These are phyloP conservation scores for Kwoniella pini DNA, from an alignment of 768 basidiomycete species.

Conservation along the genomic window DNA sequence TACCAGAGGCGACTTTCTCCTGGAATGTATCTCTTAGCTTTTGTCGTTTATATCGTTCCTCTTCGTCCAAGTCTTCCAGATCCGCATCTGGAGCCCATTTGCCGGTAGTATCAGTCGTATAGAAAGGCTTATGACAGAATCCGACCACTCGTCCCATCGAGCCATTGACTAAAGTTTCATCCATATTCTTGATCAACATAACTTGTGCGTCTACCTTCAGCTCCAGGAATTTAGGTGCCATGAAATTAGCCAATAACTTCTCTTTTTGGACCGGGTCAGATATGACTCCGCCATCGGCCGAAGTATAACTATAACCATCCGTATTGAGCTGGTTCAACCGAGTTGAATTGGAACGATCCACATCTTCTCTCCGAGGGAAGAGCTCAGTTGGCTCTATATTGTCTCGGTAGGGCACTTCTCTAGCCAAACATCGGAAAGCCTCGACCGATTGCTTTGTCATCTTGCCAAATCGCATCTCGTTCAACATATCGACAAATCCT, in stretches of 20 bases:
- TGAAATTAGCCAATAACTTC: conserved; percentile 84
- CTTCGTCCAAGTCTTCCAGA: conserved; percentile 50
- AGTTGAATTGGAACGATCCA: conserved; percentile 74
- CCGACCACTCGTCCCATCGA: conserved; percentile 81
- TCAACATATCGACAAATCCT: conserved; percentile 95
- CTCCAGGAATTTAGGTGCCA: conserved; percentile 72
- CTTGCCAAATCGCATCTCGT: conserved; percentile 93
- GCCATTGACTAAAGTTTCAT: conserved; percentile 89
- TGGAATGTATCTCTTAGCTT: conserved; percentile 28
- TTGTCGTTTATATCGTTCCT: conserved; percentile 54
- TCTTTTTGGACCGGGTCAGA: conserved; percentile 65
- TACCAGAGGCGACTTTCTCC: conserved; percentile 44
- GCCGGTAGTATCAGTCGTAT: conserved; percentile 39
- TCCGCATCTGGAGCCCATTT: conserved; percentile 54
- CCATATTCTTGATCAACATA: conserved; percentile 93
- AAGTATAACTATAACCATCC: conserved; percentile 60
- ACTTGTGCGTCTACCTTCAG: conserved; percentile 84
- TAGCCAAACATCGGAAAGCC: conserved; percentile 70
- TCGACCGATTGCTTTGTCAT: conserved; percentile 66
- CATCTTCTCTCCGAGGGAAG: conserved; percentile 91
- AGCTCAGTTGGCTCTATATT: conserved; percentile 87
- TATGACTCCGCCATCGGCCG: conserved; percentile 68
- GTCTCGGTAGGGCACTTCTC: conserved; percentile 73
- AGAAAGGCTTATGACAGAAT: conserved; percentile 59
- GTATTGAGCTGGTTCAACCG: conserved; percentile 68